These are phyloP conservation scores for Metarhizium anisopliae DNA, from an alignment of 2,329 filamentous ascomycete genomes.

Conservation along the genomic window DNA sequence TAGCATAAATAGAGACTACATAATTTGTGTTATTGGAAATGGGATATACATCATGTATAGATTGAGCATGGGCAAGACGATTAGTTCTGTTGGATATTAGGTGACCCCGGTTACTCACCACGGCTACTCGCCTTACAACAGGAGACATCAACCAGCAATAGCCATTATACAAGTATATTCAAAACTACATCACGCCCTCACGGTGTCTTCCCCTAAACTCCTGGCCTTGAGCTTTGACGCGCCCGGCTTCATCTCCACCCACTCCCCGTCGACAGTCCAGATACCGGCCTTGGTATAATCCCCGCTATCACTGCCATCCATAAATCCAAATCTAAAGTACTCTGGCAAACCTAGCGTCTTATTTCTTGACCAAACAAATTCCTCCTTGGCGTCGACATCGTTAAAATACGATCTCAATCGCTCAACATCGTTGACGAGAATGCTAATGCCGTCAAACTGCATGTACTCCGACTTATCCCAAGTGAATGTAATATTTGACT, in stretches of 20 bases:
- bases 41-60: too few species aligned
- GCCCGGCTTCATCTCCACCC: conserved; percentile 56
- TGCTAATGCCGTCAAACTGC: conserved; percentile 64
- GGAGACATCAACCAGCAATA: too few species aligned
- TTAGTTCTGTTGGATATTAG: too few species aligned
- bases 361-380: conserved; percentile 53
- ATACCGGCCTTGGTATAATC: conserved; percentile 71
- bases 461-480: conserved; percentile 37
- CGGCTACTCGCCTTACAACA: too few species aligned
- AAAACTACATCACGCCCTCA: conserved; percentile 10
- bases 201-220: conserved; percentile 13
- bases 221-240: conserved; percentile 37
- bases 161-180: not conserved
- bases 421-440: conserved; percentile 81
- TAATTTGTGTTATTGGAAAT: too few species aligned
- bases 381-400: conserved; percentile 32
- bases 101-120: too few species aligned
- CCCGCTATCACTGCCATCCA: conserved; percentile 53
- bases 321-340: conserved; percentile 71
- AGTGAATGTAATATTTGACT: conserved; percentile 57
- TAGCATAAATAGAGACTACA: too few species aligned
- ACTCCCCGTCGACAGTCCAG: conserved; percentile 56
- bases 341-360: conserved; percentile 41
- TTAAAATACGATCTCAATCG: conserved; percentile 64
- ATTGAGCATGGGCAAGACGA: too few species aligned